phyloP scores from a whole-genome alignment of 164 flowering plant genomes.

The Aristolochia californica region DNA sequence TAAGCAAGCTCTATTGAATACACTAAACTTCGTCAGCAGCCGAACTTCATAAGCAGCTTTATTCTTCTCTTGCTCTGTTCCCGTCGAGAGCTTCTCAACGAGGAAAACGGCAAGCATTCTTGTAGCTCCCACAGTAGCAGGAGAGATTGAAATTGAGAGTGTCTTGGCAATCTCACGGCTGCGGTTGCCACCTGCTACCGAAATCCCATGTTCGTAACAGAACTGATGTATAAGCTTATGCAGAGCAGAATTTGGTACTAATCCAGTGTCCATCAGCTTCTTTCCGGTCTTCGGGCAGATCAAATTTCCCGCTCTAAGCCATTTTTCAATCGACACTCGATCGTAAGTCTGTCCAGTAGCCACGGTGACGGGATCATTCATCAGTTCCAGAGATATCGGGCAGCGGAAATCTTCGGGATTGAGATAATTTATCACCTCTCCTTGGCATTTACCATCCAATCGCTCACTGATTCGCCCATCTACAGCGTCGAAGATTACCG shows the following conservation, averaged over 20 bases:
- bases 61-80: conserved; percentile 30
- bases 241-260: conserved; percentile 51
- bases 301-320: conserved; percentile 56
- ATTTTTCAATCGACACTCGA: conserved; percentile 56
- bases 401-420: conserved; percentile 69
- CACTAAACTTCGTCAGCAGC: conserved; percentile 50
- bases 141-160: conserved; percentile 25
- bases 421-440: conserved; percentile 22
- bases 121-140: conserved; percentile 33
- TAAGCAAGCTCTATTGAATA: conserved; percentile 52
- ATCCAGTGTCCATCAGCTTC: conserved; percentile 30
- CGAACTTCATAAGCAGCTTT: conserved; percentile 65
- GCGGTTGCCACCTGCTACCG: conserved; percentile 18
- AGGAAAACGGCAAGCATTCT: conserved; percentile 38
- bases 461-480: conserved; percentile 9
- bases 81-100: conserved; percentile 26
- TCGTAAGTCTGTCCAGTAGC: conserved; percentile 82
- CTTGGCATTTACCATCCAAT: conserved; percentile 4
- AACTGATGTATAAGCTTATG: conserved; percentile 41
- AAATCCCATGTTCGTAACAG: conserved; percentile 32
- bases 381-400: conserved; percentile 73
- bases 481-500: conserved; percentile 26
- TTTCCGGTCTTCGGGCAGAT: conserved; percentile 84
- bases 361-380: conserved; percentile 75
- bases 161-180: conserved; percentile 29